Base-by-base conservation (phyloP, 2,329 filamentous ascomycete genomes). In the Arthroderma uncinatum region DNA sequence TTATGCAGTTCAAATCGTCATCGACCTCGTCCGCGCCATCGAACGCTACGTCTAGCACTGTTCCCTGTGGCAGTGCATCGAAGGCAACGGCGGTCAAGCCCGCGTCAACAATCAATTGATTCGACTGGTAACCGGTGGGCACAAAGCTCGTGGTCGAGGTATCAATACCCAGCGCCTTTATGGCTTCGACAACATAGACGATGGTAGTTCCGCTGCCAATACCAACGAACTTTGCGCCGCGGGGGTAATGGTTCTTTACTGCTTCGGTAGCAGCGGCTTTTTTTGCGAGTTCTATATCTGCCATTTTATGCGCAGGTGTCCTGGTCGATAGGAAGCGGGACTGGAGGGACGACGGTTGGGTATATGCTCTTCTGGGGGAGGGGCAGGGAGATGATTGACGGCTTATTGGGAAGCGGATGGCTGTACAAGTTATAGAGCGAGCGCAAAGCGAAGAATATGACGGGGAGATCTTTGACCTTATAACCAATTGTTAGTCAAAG, bases 1-100 rank as follows among this genome's bases (percentile, higher is more conserved):
- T 97, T 76, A 98, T 97, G 68, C 92, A 89, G 73, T 97, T 98
- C 59, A 98, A 75, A 55, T 94, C 87, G 50, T 89, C 84, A 69
- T 98, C 93, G 33, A 98, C 90, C 76, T 98, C 93, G 70, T 98
- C 93, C 2, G 93, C 93, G 56, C 93, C 93, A 68, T 98, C 93
- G 69, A 98, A 98, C 53, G 87, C 88, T 16, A 97, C 86, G 66
- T 97, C 92, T 28, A 98, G 79, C 68, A 84, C 71, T 12, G 75
- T 75, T 56, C 79, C 78, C 40, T 78, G 69, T 0, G 87, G 85
- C 14, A 94, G 76, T 59, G 86, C 82, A 66, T 92, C 86, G 65
- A 95, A 87, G 63, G 84, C 83, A 56, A 90, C 82, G 10, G 93
- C 83, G 23, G 81, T 82, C 57, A 97, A 77, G 1, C 89, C 88